Evolutionary conservation across 176 grass and related monocot genomes (phyloP).

Genomic region (Zea luxurians): DNA sequence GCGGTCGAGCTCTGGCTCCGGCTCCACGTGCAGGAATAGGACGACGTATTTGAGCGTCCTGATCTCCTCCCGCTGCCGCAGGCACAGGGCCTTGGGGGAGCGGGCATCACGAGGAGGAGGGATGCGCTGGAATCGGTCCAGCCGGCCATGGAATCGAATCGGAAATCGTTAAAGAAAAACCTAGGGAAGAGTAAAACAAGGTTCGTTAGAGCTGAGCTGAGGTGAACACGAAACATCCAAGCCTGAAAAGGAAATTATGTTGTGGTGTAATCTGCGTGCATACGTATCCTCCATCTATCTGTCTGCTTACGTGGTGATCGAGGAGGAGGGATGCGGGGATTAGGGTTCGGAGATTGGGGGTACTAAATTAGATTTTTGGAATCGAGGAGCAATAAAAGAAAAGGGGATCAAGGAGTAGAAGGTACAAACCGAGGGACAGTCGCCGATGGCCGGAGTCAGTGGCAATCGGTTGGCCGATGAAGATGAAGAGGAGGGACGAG

Average conservation of each 20-base stretch:
- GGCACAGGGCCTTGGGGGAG: no score
- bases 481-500: not conserved
- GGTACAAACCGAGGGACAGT: not conserved
- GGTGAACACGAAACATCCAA: not conserved
- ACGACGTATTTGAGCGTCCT: no score
- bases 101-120: no score
- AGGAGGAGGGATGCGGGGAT: not conserved
- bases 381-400: not conserved
- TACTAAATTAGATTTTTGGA: not conserved
- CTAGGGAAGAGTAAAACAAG: not conserved
- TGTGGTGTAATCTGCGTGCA: not conserved
- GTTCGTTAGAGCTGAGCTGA: not conserved
- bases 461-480: not conserved
- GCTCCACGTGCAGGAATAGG: no score
- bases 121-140: slow-evolving; percentile 17
- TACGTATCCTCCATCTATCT: not conserved
- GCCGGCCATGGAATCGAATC: slow-evolving; percentile 42
- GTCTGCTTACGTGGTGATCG: not conserved
- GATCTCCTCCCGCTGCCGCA: no score
- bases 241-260: no score
- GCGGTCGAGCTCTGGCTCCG: no score
- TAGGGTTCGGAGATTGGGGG: not conserved
- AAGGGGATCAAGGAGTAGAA: not conserved
- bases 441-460: not conserved
- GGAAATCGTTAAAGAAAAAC: not conserved